Evolutionary conservation across 169 alveolate genomes (phyloP), one percentile per base, ranked within the genome.

Genomic region (Cryptosporidium xiaoi): DNA sequence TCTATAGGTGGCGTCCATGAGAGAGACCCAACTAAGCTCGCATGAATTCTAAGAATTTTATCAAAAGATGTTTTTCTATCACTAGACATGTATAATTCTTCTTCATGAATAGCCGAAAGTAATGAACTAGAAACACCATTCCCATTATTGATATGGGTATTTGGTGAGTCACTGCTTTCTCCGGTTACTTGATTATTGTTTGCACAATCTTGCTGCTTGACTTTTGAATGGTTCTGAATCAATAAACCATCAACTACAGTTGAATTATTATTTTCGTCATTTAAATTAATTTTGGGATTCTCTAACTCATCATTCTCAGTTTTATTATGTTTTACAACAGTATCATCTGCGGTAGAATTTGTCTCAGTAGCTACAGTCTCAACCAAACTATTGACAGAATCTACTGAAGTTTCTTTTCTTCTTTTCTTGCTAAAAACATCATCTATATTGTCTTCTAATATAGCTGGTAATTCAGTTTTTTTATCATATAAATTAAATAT

Each of bases 31-130:
- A 77, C 64, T 3, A 77, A 34, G 15, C 87, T 77, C 24, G 87
- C 36, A 60, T 77, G 87, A 18, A 77, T 77, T 44, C 87, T 34
- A 44, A 77, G 27, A 24, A 77, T 77, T 24, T 77, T 77, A n/a
- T 77, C 87, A 60, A 77, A 77, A 24, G 87, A 44, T n/a, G 87
- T 77, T 60, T 60, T 56, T 44, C 87, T 56, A 31, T 77, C 87
- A 40, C 64, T 62, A 31, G 71, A 60, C 8, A 77, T 31, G 33
- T 33, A 62, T 5, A 77, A 20, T 13, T 77, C 87, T 2, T 77
- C 87, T 18, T 77, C 87, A 50, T 77, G 56, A 20, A 53, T 20
- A 0, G 64, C 20, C 12, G 64, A n/a, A 53, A 53, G 20, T 12
- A 53, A 20, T 13, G 64, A 20, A 40, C 48, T 40, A 40, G 48